These are phyloP conservation scores for Triticum monococcum DNA, from an alignment of 176 grass and related monocot species.

Conservation along the genomic window DNA sequence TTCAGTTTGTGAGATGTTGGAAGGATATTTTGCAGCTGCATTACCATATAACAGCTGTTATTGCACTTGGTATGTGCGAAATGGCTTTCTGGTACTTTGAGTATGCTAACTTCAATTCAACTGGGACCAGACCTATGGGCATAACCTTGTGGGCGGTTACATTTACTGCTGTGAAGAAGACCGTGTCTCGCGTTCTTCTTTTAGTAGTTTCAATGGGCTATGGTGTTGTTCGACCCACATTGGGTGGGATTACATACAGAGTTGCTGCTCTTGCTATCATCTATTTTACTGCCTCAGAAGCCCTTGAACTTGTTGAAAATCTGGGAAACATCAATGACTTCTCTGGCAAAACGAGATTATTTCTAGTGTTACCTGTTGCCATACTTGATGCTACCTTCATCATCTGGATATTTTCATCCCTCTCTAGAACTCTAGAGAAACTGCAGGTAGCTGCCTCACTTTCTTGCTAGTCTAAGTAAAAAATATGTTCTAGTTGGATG, in stretches of 20 bases:
- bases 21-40: constrained; percentile 92
- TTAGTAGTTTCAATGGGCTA: constrained; percentile 97
- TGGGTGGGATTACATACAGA: constrained; percentile 83
- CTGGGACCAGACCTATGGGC: constrained; percentile 82
- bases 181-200: constrained; percentile 86
- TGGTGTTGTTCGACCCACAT: constrained; percentile 79
- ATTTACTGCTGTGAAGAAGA: constrained; percentile 98
- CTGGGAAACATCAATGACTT: constrained; percentile 97
- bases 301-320: constrained; percentile 94
- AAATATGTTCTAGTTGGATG: neutral
- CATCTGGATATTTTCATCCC: constrained; percentile 98
- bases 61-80: constrained; percentile 99
- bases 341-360: constrained; percentile 89
- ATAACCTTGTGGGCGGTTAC: constrained; percentile 99
- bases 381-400: constrained; percentile 98
- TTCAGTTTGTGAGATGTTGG: constrained; percentile 85
- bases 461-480: constrained; percentile 22
- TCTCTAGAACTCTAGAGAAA: constrained; percentile 97
- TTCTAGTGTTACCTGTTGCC: constrained; percentile 93
- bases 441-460: constrained; percentile 66
- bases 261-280: constrained; percentile 70
- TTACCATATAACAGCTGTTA: constrained; percentile 95
- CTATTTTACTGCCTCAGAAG: constrained; percentile 94
- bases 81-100: constrained; percentile 99
- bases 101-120: constrained; percentile 95